These are phyloP conservation scores for Berkeleyomyces rouxiae DNA, from an alignment of 2,329 filamentous ascomycete species.

Conservation along the genomic window DNA sequence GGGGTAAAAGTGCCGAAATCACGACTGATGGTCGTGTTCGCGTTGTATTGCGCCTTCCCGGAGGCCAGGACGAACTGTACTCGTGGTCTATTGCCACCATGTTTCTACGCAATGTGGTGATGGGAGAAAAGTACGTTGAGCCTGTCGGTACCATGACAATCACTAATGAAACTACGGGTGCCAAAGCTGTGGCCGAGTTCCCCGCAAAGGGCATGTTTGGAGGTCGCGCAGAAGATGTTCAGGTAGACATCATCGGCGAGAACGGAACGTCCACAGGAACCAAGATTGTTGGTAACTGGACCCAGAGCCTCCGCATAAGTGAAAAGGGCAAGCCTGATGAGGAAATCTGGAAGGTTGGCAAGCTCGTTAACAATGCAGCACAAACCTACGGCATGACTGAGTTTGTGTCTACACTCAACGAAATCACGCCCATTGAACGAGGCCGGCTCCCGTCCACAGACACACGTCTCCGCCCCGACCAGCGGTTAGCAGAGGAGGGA, in stretches of 20 bases:
- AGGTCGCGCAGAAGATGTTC: constrained; percentile 78
- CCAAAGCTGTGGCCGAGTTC: constrained; percentile 76
- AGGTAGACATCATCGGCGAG: constrained; percentile 52
- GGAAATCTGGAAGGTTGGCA: constrained; percentile 63
- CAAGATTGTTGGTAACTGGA: constrained; percentile 74
- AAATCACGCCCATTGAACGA: constrained; percentile 66
- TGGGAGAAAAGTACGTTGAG: constrained; percentile 95
- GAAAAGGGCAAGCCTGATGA: constrained; percentile 38
- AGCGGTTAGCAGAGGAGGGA: constrained; percentile 67
- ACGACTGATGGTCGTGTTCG: constrained; percentile 80
- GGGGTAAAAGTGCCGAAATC: constrained; percentile 91
- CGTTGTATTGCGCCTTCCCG: constrained; percentile 48
- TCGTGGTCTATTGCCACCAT: constrained; percentile 79
- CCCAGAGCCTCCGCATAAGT: constrained; percentile 49
- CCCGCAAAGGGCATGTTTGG: constrained; percentile 95
- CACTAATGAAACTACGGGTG: constrained; percentile 65
- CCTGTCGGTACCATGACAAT: constrained; percentile 83
- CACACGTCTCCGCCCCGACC: constrained; percentile 69
- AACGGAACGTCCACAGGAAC: constrained; percentile 49
- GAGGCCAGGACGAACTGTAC: constrained; percentile 64
- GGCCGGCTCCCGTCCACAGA: constrained; percentile 66
- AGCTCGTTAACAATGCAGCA: constrained; percentile 60
- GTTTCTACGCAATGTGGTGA: constrained; percentile 89
- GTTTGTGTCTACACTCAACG: constrained; percentile 76
- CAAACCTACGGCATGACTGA: constrained; percentile 76